Percentiles rank a stretch among this genome's conserved stretches.
These are phyloP conservation scores for Vigna nakashimae DNA, from an alignment of 306 rosid species.

Conservation along the genomic window DNA sequence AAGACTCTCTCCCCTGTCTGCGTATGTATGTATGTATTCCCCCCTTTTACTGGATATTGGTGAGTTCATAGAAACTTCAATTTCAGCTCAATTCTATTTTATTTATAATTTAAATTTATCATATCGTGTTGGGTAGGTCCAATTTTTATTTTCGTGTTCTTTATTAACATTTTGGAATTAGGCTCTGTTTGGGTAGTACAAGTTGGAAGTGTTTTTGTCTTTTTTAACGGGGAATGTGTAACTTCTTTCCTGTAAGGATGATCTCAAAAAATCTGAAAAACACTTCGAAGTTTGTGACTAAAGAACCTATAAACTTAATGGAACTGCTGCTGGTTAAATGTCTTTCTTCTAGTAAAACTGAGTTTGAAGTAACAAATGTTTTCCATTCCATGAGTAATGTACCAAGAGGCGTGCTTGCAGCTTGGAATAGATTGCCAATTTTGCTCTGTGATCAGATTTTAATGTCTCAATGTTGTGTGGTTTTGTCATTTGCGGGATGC, in stretches of 20 bases:
- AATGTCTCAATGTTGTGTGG: not conserved
- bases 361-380: not conserved
- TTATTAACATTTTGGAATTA: not conserved
- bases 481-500: conserved; percentile 57
- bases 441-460: not conserved
- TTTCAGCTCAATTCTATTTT: not conserved
- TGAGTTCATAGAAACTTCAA: not conserved
- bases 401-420: conserved; percentile 15
- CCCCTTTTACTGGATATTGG: not conserved
- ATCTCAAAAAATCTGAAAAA: no score
- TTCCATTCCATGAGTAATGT: not conserved
- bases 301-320: no score
- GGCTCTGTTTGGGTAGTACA: no score
- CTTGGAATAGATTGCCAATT: conserved; percentile 9
- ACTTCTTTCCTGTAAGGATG: no score
- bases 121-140: not conserved
- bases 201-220: no score
- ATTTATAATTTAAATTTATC: not conserved
- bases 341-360: not conserved
- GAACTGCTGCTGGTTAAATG: not conserved
- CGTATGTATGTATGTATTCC: conserved; percentile 55
- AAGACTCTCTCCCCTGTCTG: conserved; percentile 56
- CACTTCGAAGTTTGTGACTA: no score
- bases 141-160: conserved; percentile 24
- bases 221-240: no score